These are phyloP conservation scores for Berkeleyomyces basicola DNA, from an alignment of 2,329 filamentous ascomycete genomes.

Conservation along the genomic window DNA sequence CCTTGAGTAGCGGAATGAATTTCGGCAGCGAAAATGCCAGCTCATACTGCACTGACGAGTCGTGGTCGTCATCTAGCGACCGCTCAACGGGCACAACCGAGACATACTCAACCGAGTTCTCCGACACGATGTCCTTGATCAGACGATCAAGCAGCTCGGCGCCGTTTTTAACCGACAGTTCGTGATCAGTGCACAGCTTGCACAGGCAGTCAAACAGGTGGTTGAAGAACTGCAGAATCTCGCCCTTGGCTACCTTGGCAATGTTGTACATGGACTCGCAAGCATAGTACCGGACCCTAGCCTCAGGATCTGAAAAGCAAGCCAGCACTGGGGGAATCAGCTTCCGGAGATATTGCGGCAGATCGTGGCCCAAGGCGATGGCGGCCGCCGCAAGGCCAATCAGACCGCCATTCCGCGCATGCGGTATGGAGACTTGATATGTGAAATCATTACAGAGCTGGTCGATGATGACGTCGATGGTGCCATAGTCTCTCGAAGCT, in stretches of 20 bases:
- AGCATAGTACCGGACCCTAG: conserved; percentile 89
- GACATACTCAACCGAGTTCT: conserved; percentile 87
- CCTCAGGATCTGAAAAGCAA: conserved; percentile 97
- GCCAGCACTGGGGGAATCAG: conserved; percentile 94
- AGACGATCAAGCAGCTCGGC: conserved; percentile 88
- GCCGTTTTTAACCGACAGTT: conserved; percentile 94
- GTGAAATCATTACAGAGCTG: conserved; percentile 97
- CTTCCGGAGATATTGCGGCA: conserved; percentile 77
- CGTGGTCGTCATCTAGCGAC: conserved; percentile 31
- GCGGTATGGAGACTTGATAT: conserved; percentile 90
- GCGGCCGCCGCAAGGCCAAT: conserved; percentile 91
- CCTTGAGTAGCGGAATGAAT: conserved; percentile 86
- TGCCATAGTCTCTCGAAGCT: conserved; percentile 57
- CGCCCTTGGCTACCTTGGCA: conserved; percentile 95
- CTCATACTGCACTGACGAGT: conserved; percentile 28
- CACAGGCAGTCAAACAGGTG: conserved; percentile 94
- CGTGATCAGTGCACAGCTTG: conserved; percentile 91
- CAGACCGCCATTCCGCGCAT: conserved; percentile 87
- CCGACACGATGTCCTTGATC: conserved; percentile 89
- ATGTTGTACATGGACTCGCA: conserved; percentile 99
- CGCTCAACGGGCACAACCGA: conserved; percentile 54
- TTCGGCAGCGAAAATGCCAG: conserved; percentile 73
- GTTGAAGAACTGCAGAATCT: conserved; percentile 95
- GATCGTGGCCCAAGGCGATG: conserved; percentile 81
- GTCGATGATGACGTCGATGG: conserved; percentile 75